Percentiles rank a stretch among this genome's conserved stretches.
Conservation (phyloP, 148 eudicot species). For the Salicornia ramosissima region DNA sequence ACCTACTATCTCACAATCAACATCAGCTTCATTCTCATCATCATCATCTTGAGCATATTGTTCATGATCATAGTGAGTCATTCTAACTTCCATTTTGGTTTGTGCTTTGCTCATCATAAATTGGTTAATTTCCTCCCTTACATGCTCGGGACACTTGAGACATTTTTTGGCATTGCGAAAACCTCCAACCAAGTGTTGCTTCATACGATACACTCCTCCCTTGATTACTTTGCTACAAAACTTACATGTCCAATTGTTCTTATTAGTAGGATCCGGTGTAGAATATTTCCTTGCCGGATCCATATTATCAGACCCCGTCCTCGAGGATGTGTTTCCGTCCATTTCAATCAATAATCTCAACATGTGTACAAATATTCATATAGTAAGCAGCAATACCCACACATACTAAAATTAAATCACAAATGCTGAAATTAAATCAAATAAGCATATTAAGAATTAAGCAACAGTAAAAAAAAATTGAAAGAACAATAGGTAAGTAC, state of each 20-base stretch:
- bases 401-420: too few species aligned
- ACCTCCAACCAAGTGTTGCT: not conserved
- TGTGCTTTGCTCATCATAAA: not conserved
- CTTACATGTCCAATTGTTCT: not conserved
- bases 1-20: not conserved
- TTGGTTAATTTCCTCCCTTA: not conserved
- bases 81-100: not conserved
- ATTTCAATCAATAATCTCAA: too few species aligned
- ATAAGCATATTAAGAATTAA: too few species aligned
- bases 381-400: too few species aligned
- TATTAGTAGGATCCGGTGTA: not conserved
- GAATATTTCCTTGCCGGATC: not conserved
- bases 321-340: too few species aligned
- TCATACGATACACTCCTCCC: not conserved
- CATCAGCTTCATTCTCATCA: not conserved
- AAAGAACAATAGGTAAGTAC: too few species aligned
- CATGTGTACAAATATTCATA: too few species aligned
- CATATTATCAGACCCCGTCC: not conserved
- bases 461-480: too few species aligned
- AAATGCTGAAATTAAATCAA: too few species aligned
- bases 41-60: too few species aligned
- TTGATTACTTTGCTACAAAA: not conserved
- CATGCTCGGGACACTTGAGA: not conserved
- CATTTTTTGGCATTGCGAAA: not conserved
- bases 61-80: not conserved